phyloP scores from a whole-genome alignment of 139 green algal species.

The Pleodorina starrii region DNA sequence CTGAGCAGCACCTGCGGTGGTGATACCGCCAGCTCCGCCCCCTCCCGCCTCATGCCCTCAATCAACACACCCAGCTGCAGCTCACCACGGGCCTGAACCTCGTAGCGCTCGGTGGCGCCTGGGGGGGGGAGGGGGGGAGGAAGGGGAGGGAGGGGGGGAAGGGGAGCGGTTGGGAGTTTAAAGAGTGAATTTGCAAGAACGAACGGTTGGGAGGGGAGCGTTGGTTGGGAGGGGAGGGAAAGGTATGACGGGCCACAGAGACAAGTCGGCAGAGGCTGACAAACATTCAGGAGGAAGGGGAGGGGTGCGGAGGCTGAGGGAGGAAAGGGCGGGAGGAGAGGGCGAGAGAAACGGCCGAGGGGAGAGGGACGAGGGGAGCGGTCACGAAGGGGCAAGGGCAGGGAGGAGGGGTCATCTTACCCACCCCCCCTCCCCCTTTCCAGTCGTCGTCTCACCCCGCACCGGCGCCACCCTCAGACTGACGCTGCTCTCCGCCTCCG shows the following conservation, averaged over 20 bases:
- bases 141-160: neutral
- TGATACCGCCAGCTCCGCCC: constrained; percentile 90
- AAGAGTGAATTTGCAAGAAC: too few species aligned
- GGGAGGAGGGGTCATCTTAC: too few species aligned
- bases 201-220: neutral
- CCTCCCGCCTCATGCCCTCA: constrained; percentile 90
- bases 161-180: neutral
- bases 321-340: too few species aligned
- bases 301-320: too few species aligned
- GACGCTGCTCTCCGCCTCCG: constrained; percentile 90
- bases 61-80: constrained; percentile 94
- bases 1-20: constrained; percentile 82
- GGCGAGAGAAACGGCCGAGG: too few species aligned
- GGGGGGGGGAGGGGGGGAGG: neutral
- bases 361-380: too few species aligned
- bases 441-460: constrained; percentile 32
- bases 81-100: constrained; percentile 91
- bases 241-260: too few species aligned
- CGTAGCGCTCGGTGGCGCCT: constrained; percentile 69
- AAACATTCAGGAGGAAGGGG: too few species aligned
- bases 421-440: too few species aligned
- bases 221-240: too few species aligned
- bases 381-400: too few species aligned
- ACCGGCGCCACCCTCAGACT: constrained; percentile 66
- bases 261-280: too few species aligned